Evolutionary conservation across 208 protist genomes (phyloP).

Genomic region (Trypanosoma scelopori): DNA sequence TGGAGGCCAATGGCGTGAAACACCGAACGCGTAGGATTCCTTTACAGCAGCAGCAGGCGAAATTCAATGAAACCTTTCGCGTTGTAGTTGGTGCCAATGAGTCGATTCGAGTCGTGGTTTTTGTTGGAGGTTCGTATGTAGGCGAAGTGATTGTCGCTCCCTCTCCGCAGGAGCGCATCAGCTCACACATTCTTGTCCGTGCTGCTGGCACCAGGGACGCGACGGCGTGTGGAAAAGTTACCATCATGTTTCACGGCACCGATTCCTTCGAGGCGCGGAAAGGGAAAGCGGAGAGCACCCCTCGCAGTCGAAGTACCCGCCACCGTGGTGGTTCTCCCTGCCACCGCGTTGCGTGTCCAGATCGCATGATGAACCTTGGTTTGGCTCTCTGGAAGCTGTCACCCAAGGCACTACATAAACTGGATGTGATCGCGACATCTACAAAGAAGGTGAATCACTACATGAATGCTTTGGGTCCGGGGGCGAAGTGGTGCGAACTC

Average conservation of each 20-base stretch:
- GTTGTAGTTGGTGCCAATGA: neutral
- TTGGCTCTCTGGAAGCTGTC: constrained; percentile 25
- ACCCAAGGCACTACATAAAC: constrained; percentile 23
- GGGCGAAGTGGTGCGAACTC: constrained; percentile 3
- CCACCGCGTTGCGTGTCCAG: neutral
- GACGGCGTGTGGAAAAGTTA: constrained; percentile 20
- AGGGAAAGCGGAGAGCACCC: neutral
- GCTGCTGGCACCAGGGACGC: constrained; percentile 23
- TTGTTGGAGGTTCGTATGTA: neutral
- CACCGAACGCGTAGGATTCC: constrained; percentile 7
- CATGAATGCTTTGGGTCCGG: constrained; percentile 15
- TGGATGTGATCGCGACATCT: constrained; percentile 31
- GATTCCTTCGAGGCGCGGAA: neutral
- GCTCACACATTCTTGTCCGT: constrained; percentile 14
- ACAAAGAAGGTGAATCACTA: constrained; percentile 1
- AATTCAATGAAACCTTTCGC: constrained; percentile 25
- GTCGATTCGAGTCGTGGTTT: constrained; percentile 17
- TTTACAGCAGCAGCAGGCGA: constrained; percentile 10
- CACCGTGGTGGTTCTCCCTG: constrained; percentile 36
- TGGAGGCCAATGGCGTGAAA: neutral
- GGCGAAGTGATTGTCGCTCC: constrained; percentile 16
- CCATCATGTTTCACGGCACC: constrained; percentile 6
- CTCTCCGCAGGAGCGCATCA: neutral
- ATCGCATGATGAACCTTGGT: constrained; percentile 3
- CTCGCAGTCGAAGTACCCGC: constrained; percentile 26